Percentiles rank a stretch among this genome's conserved stretches.
phyloP scores from a whole-genome alignment of 202 grass and related monocot species.

The Saccharum hybrid region DNA sequence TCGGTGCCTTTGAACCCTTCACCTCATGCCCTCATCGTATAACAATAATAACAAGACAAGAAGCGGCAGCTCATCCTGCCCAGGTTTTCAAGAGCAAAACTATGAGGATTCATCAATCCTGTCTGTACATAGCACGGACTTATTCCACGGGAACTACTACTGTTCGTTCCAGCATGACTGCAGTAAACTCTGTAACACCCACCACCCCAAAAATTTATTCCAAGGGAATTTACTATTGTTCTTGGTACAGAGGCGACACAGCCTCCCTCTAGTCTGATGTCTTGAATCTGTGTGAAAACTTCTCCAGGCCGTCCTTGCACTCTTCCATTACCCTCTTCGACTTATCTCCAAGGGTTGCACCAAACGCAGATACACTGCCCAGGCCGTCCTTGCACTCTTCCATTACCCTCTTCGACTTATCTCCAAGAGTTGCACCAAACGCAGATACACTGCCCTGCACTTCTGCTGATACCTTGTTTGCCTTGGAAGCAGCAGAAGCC shows the following conservation, averaged over 20 bases:
- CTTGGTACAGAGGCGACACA: constrained; percentile 3
- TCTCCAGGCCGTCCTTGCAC: constrained; percentile 78
- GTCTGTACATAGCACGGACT: neutral
- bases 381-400: constrained; percentile 83
- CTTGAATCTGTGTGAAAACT: constrained; percentile 80
- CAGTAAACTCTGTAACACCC: neutral
- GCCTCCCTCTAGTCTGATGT: constrained; percentile 39
- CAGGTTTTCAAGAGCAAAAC: neutral
- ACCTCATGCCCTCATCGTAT: neutral
- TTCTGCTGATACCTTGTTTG: constrained; percentile 46
- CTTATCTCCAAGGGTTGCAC: constrained; percentile 43
- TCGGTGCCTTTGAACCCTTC: neutral
- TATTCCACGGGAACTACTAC: neutral
- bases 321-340: constrained; percentile 69
- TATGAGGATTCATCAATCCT: neutral
- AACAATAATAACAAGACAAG: neutral
- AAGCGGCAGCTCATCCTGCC: neutral
- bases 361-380: constrained; percentile 35
- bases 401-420: constrained; percentile 59
- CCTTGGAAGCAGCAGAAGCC: constrained; percentile 36
- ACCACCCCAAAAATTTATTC: constrained; percentile 8
- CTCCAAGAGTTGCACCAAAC: constrained; percentile 39
- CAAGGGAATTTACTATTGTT: neutral
- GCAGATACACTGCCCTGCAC: constrained; percentile 34
- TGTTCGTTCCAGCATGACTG: neutral